Evolutionary conservation across 2,329 filamentous ascomycete genomes (phyloP), one percentile per base, ranked within the genome.

Genomic region (Stagonosporopsis rhizophila): DNA sequence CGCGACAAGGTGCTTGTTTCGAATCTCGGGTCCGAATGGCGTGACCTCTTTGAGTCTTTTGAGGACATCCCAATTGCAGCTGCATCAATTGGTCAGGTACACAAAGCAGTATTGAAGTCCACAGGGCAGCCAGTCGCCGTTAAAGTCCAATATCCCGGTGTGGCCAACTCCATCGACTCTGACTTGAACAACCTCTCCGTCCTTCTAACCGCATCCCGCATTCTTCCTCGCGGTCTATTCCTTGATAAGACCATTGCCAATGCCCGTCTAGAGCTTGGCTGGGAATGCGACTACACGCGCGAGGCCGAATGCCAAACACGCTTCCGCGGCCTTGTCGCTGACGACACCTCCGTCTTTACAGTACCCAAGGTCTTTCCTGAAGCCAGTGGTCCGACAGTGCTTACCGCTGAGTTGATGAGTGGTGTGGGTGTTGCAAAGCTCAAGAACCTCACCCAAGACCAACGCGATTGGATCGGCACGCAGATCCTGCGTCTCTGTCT

Each of bases 241-340:
- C 87, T 99, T 7, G 90, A 99, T 78, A 97, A 96, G 77, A 99
- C 95, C 0, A 98, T 99, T 64, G 93, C 91, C 64, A 99, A 99
- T 72, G 94, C 95, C 4, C 87, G 95, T 9, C 87, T 87, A 1
- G 95, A 99, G 76, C 85, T 99, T 3, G 93, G 86, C 4, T 99
- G 95, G 95, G 95, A 99, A 80, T 98, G 94, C 73, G 92, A 99
- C 79, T 99, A 99, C 74, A 78, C 87, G 54, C 89, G 95, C 44
- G 95, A 99, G 81, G 93, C 93, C 3, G 83, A 88, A 65, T 95
- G 91, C 68, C 91, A 87, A 37, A 83, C 81, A 44, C 88, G 89
- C 17, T 99, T 97, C 79, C 84, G 85, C 44, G 78, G 86, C 23
- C 86, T 98, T 8, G 86, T 98, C n/a, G 75, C 81, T n/a, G 85